These are phyloP conservation scores for Dryadomyces quercus-mongolicae DNA, from an alignment of 2,329 filamentous ascomycete species.

Conservation along the genomic window DNA sequence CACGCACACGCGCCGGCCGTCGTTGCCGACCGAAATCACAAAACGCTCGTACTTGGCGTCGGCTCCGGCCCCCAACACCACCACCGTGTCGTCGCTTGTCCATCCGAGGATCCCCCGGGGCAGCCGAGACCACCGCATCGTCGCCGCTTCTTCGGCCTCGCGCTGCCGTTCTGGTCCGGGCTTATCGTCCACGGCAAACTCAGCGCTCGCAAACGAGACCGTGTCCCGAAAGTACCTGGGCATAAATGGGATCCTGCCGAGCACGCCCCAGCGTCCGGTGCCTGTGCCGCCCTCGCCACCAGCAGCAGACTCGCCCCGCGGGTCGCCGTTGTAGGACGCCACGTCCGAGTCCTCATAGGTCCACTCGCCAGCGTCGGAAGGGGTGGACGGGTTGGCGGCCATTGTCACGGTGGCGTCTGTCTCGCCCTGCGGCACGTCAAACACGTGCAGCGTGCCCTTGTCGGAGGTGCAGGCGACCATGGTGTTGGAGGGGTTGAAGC, in stretches of 20 bases:
- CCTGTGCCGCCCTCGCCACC: conserved; percentile 16
- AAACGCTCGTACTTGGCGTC: conserved; percentile 88
- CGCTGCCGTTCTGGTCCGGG: conserved; percentile 18
- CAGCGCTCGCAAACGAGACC: conserved; percentile 71
- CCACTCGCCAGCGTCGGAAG: conserved; percentile 9
- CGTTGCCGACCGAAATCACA: conserved; percentile 52
- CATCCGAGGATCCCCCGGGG: conserved; percentile 81
- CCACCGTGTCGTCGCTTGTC: conserved; percentile 59
- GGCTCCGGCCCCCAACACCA: conserved; percentile 67
- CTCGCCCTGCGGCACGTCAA: conserved; percentile 54
- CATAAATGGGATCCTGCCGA: conserved; percentile 73
- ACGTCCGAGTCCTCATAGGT: conserved; percentile 10
- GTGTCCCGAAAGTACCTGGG: conserved; percentile 81
- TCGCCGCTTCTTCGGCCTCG: conserved; percentile 23
- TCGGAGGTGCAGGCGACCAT: conserved; percentile 88
- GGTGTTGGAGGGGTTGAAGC: conserved; percentile 70
- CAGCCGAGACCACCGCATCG: conserved; percentile 42
- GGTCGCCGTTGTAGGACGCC: conserved; percentile 5
- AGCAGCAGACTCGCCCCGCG: not conserved
- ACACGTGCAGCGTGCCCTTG: conserved; percentile 91
- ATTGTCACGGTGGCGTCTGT: not conserved
- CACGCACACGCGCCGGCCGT: conserved; percentile 53
- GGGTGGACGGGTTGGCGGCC: not conserved
- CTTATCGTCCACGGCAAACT: conserved; percentile 71
- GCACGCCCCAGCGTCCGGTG: conserved; percentile 71